These are phyloP conservation scores for Dictyostelium brefeldianum DNA, from an alignment of 78 protist genomes.

Conservation along the genomic window DNA sequence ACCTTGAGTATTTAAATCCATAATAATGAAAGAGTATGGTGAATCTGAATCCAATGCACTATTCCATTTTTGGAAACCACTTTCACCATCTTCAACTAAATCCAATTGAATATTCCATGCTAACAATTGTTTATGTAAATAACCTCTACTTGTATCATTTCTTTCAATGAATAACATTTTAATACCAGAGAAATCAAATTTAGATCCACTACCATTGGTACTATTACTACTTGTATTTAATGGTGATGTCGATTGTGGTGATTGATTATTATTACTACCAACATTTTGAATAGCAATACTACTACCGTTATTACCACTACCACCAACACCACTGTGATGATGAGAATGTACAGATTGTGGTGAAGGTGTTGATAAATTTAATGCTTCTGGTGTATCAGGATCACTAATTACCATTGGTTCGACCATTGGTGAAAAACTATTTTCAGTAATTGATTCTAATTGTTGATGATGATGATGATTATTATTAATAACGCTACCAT, in stretches of 20 bases:
- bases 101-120: constrained; percentile 51
- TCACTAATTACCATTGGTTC: constrained; percentile 35
- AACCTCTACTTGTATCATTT: constrained; percentile 19
- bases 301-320: too few species aligned
- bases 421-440: constrained; percentile 7
- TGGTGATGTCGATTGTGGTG: not conserved
- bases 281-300: not conserved
- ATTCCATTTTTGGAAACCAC: constrained; percentile 13
- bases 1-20: constrained; percentile 32
- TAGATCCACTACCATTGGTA: constrained; percentile 1
- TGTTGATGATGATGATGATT: not conserved
- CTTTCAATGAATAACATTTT: constrained; percentile 49
- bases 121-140: constrained; percentile 16
- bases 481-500: not conserved
- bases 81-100: constrained; percentile 28
- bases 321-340: not conserved
- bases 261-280: not conserved
- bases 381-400: not conserved
- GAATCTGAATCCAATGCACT: not conserved
- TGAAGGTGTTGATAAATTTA: not conserved
- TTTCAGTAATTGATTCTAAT: constrained; percentile 16
- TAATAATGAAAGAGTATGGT: constrained; percentile 40
- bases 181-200: constrained; percentile 22
- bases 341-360: not conserved
- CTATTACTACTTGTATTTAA: not conserved